These are phyloP conservation scores for Nothopassalora personata DNA, from an alignment of 2,329 filamentous ascomycete species.

Conservation along the genomic window DNA sequence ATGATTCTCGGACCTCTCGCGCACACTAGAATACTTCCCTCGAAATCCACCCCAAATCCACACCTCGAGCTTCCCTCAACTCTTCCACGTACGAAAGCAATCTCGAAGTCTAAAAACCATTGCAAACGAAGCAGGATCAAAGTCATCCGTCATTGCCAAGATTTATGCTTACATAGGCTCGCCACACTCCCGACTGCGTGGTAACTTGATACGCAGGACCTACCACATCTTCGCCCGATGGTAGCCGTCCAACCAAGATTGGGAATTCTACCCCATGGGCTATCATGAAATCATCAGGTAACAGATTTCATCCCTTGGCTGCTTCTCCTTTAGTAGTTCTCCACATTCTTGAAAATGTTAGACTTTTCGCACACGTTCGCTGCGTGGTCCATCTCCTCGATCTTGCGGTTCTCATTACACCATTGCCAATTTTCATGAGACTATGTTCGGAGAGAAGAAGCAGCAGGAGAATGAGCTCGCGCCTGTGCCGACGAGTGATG, in stretches of 20 bases:
- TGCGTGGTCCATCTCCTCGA: no score
- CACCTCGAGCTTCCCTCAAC: neutral
- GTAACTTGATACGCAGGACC: neutral
- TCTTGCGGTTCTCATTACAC: no score
- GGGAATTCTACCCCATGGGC: neutral
- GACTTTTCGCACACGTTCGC: neutral
- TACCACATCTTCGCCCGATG: neutral
- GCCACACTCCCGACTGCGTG: neutral
- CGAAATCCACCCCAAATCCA: neutral
- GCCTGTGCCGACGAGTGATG: constrained; percentile 12
- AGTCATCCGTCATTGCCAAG: neutral
- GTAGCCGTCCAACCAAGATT: neutral
- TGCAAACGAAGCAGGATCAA: neutral
- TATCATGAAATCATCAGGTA: neutral
- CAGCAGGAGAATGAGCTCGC: constrained; percentile 11
- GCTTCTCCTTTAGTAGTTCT: neutral
- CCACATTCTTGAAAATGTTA: neutral
- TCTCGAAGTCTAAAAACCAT: neutral
- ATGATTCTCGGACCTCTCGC: neutral
- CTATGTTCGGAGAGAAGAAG: constrained; percentile 17
- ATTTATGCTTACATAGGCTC: no score
- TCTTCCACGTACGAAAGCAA: neutral
- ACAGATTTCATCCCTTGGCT: neutral
- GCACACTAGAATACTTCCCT: no score
- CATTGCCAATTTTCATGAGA: neutral